phyloP scores from a whole-genome alignment of 1,139 yeast species.

The Oligophagozyma castellii region DNA sequence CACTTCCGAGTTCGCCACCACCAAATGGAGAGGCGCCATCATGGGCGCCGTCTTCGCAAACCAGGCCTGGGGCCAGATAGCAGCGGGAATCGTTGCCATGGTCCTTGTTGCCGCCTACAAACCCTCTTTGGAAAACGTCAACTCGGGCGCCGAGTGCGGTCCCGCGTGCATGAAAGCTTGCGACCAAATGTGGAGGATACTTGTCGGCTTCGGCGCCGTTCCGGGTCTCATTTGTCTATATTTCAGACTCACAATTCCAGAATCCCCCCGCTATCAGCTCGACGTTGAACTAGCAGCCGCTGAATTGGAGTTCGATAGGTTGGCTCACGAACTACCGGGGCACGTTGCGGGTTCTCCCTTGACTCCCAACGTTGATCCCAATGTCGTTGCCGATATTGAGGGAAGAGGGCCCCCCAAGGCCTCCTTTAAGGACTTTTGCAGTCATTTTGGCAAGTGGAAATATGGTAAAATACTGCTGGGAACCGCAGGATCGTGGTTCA shows the following conservation, averaged over 20 bases:
- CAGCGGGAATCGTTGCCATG: slow-evolving; percentile 75
- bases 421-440: slow-evolving; percentile 42
- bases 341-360: slow-evolving; percentile 19
- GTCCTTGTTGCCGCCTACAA: slow-evolving; percentile 63
- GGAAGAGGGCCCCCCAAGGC: slow-evolving; percentile 31
- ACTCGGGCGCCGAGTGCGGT: slow-evolving; percentile 43
- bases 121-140: slow-evolving; percentile 37
- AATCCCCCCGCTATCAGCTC: slow-evolving; percentile 79
- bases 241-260: slow-evolving; percentile 86
- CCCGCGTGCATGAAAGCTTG: slow-evolving; percentile 56
- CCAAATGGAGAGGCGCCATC: slow-evolving; percentile 93
- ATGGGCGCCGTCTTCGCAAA: slow-evolving; percentile 90
- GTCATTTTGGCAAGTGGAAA: slow-evolving; percentile 78
- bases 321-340: too few relatives aligned
- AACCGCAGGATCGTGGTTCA: slow-evolving; percentile 95
- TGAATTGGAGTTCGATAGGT: slow-evolving; percentile 29
- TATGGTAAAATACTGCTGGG: slow-evolving; percentile 77
- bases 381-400: slow-evolving; percentile 32
- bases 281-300: slow-evolving; percentile 38
- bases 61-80: slow-evolving; percentile 84
- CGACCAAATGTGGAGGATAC: slow-evolving; percentile 90
- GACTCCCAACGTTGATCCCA: slow-evolving; percentile 28
- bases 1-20: slow-evolving; percentile 77
- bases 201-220: slow-evolving; percentile 78
- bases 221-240: slow-evolving; percentile 76